Conservation (phyloP, 306 rosid genomes). For the Vigna mungo region DNA sequence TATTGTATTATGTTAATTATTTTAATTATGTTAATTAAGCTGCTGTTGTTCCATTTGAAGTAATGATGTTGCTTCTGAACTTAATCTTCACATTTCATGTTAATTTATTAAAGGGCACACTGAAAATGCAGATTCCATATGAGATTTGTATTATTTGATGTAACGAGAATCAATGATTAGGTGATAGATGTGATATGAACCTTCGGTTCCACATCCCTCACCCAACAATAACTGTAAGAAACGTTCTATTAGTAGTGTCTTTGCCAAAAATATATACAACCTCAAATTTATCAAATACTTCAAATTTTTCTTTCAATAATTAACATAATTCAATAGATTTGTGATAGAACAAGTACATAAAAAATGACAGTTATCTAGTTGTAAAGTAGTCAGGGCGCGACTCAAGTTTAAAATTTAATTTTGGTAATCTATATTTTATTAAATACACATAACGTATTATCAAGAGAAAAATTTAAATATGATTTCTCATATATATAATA, state of each 20-base stretch:
- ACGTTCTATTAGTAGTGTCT: background rate
- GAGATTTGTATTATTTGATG: background rate
- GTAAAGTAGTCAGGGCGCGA: no score
- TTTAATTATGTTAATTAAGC: background rate
- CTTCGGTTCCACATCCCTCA: background rate
- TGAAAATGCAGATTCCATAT: background rate
- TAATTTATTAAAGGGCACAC: background rate
- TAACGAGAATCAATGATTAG: constrained; percentile 20
- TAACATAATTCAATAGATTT: background rate
- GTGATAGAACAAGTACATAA: no score
- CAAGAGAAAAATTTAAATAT: no score
- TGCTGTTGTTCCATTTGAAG: constrained; percentile 13
- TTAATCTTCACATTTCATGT: background rate
- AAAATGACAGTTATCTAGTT: no score
- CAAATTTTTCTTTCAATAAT: background rate
- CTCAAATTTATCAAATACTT: background rate
- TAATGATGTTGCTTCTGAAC: background rate
- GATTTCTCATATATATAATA: no score
- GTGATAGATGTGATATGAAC: constrained; percentile 18
- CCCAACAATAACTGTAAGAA: background rate
- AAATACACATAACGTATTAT: no score
- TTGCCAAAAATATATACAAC: background rate
- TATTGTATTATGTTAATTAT: constrained; percentile 8
- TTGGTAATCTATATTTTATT: no score
- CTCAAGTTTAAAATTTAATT: no score